Percentiles rank a stretch among this genome's conserved stretches.
These are phyloP conservation scores for Fusarium goolgardi DNA, from an alignment of 2,329 filamentous ascomycete species.

Conservation along the genomic window DNA sequence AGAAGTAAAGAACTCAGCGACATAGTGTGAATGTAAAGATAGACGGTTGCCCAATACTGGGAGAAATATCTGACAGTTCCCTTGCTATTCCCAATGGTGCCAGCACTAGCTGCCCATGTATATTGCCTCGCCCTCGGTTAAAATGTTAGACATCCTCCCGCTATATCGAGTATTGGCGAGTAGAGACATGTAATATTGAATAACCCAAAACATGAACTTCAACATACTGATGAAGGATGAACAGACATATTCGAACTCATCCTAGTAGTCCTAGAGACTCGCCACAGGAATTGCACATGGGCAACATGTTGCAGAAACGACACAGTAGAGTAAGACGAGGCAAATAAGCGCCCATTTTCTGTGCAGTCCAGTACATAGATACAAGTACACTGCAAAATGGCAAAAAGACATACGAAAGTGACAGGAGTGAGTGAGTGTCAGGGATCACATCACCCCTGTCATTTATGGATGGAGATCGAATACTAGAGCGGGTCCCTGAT, in stretches of 20 bases:
- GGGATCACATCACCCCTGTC: conserved; percentile 23
- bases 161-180: conserved; percentile 7
- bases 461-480: conserved; percentile 32
- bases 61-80: background rate
- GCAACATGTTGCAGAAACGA: conserved; percentile 10
- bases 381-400: background rate
- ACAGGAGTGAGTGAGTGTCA: conserved; percentile 12
- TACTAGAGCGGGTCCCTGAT: conserved; percentile 26
- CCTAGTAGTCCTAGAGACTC: conserved; percentile 18
- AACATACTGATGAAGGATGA: background rate
- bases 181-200: conserved; percentile 1
- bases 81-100: background rate
- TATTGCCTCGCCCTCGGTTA: background rate
- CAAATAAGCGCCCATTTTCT: conserved; percentile 30
- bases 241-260: background rate
- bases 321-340: conserved; percentile 1
- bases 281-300: background rate
- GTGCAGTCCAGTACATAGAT: background rate
- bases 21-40: background rate
- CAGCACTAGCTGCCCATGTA: background rate
- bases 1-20: background rate
- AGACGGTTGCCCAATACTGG: background rate
- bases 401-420: background rate
- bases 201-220: background rate
- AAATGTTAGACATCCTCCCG: conserved; percentile 10